A percentile compares a stretch with the other conserved stretches of the same genome.
Conservation (phyloP, 1,139 yeast species). For the Protomyces gravidus region DNA sequence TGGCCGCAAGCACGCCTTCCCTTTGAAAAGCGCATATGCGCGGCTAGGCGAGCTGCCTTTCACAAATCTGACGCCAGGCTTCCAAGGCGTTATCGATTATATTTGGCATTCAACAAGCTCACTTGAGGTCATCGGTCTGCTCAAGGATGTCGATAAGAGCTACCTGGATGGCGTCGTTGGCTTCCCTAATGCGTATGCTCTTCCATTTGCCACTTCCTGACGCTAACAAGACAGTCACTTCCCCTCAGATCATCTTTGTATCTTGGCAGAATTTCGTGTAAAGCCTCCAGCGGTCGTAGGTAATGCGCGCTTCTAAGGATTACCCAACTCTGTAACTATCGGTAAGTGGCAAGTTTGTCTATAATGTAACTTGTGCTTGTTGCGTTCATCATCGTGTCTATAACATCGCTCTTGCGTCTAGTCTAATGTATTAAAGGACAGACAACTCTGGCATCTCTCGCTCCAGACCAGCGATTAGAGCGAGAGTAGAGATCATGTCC, state of each 20-base stretch:
- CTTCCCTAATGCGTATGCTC: constrained; percentile 82
- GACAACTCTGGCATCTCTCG: not conserved
- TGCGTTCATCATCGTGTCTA: not conserved
- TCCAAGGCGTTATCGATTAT: constrained; percentile 90
- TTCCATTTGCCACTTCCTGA: too few relatives aligned
- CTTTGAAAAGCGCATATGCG: constrained; percentile 73
- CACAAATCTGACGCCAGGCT: constrained; percentile 89
- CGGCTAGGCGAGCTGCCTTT: constrained; percentile 81
- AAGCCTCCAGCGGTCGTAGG: constrained; percentile 20
- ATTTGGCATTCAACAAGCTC: constrained; percentile 85
- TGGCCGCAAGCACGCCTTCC: constrained; percentile 77
- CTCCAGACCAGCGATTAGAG: constrained; percentile 20
- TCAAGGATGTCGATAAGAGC: constrained; percentile 77
- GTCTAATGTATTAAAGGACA: not conserved
- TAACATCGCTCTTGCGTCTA: too few relatives aligned
- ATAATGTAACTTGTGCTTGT: not conserved
- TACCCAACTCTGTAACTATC: not conserved
- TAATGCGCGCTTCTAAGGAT: not conserved
- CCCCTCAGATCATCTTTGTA: constrained; percentile 30
- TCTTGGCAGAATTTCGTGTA: constrained; percentile 32
- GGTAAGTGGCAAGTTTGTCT: not conserved
- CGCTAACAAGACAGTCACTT: constrained; percentile 1
- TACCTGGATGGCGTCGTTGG: constrained; percentile 78
- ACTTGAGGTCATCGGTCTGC: constrained; percentile 74
- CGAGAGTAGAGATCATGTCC: constrained; percentile 49